Evolutionary conservation across 768 basidiomycete genomes (phyloP).

Genomic region (Lentinus tigrinus): DNA sequence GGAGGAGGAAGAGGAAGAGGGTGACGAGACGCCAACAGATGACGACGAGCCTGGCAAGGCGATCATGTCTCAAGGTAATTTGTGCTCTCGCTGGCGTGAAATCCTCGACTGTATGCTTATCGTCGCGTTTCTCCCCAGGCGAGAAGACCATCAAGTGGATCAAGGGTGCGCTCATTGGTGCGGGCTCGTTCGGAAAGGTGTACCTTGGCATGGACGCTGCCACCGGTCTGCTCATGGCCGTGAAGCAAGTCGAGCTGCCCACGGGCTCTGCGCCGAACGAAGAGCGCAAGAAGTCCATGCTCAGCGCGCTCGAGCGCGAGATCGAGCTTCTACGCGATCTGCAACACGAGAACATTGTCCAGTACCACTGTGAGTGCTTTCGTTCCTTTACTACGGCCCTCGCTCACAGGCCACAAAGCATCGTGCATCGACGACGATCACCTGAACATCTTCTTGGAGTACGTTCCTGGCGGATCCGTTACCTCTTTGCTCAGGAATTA

Average conservation of each 20-base stretch:
- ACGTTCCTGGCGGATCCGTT: constrained; percentile 94
- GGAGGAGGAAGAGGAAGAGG: constrained; percentile 42
- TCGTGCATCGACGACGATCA: constrained; percentile 89
- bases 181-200: constrained; percentile 93
- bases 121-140: constrained; percentile 24
- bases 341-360: constrained; percentile 95
- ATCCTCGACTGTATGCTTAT: neutral
- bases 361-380: constrained; percentile 81
- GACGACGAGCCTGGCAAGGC: constrained; percentile 51
- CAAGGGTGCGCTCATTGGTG: constrained; percentile 92
- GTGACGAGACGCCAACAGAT: constrained; percentile 36
- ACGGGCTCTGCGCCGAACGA: constrained; percentile 82
- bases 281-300: constrained; percentile 92
- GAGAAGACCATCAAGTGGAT: constrained; percentile 87
- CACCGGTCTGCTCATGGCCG: constrained; percentile 90
- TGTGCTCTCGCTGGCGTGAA: constrained; percentile 12
- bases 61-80: constrained; percentile 55
- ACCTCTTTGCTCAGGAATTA: constrained; percentile 86
- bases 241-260: constrained; percentile 94
- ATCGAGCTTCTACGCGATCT: constrained; percentile 91
- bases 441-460: constrained; percentile 96
- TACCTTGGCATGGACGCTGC: constrained; percentile 95
- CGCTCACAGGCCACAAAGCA: constrained; percentile 46
- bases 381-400: neutral
- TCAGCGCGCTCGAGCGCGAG: constrained; percentile 87